phyloP scores from a whole-genome alignment of 148 eudicot genomes.

The Talinum fruticosum region DNA sequence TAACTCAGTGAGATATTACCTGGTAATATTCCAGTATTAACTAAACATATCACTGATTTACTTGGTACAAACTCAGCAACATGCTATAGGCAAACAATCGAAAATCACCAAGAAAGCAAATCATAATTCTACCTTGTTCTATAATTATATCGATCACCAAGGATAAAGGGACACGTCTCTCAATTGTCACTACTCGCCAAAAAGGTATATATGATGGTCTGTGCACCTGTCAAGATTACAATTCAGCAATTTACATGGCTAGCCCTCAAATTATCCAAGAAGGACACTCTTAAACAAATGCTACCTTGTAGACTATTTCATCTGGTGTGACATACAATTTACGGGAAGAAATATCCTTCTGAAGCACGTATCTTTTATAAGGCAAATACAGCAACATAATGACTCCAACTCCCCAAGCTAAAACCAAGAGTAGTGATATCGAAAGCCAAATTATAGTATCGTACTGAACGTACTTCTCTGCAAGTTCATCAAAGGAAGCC shows the following conservation, averaged over 20 bases:
- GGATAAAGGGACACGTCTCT: constrained; percentile 64
- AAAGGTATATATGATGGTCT: constrained; percentile 84
- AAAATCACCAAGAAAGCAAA: constrained; percentile 14
- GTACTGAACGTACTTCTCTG: constrained; percentile 46
- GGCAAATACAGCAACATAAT: constrained; percentile 81
- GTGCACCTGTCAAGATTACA: constrained; percentile 44
- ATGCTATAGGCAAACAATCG: not conserved
- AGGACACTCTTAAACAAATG: constrained; percentile 6
- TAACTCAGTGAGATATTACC: not conserved
- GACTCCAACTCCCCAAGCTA: constrained; percentile 90
- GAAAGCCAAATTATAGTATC: constrained; percentile 82
- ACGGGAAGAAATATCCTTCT: constrained; percentile 69
- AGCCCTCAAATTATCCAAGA: not conserved
- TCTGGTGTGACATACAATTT: constrained; percentile 67
- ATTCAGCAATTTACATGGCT: not conserved
- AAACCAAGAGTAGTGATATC: constrained; percentile 68
- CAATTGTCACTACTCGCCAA: constrained; percentile 53
- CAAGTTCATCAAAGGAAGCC: constrained; percentile 86
- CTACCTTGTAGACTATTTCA: constrained; percentile 78
- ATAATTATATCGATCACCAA: constrained; percentile 68
- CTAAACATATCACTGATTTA: not conserved
- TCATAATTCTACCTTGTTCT: constrained; percentile 63
- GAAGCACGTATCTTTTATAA: constrained; percentile 62
- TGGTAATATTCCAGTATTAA: not conserved
- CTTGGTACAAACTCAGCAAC: not conserved